phyloP scores from a whole-genome alignment of 306 rosid species.

The Prunus padus region DNA sequence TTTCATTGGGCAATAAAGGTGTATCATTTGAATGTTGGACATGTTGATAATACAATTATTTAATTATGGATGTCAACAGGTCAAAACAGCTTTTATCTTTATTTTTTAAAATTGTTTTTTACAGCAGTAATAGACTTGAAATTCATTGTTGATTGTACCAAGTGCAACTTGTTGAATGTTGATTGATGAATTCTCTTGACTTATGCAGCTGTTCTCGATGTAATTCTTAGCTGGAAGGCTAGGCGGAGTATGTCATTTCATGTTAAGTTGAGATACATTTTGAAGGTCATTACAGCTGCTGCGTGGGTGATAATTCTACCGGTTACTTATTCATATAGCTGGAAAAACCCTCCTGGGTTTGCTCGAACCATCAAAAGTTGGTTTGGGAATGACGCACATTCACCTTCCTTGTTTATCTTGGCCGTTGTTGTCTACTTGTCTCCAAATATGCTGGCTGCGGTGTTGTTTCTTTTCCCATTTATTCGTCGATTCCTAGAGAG shows the following conservation, averaged over 20 bases:
- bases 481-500: constrained; percentile 91
- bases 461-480: constrained; percentile 80
- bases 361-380: constrained; percentile 94
- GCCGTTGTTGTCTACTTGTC: constrained; percentile 82
- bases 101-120: not conserved
- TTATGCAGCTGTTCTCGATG: constrained; percentile 87
- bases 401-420: constrained; percentile 80
- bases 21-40: not conserved
- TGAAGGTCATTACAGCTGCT: constrained; percentile 88
- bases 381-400: constrained; percentile 65
- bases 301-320: constrained; percentile 91
- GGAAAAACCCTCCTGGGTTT: constrained; percentile 93
- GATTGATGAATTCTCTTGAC: constrained; percentile 10
- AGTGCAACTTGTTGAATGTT: not conserved
- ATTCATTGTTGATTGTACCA: not conserved
- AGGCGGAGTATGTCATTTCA: constrained; percentile 74
- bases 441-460: constrained; percentile 82
- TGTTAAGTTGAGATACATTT: constrained; percentile 84
- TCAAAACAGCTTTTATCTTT: not conserved
- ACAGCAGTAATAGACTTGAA: not conserved
- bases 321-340: constrained; percentile 80
- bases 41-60: not conserved
- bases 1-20: not conserved
- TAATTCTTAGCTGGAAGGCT: constrained; percentile 92
- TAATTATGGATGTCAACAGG: not conserved